Evolutionary conservation across 139 green algal genomes (phyloP), one percentile per base, ranked within the genome.

Genomic region (Eudorina sp.): DNA sequence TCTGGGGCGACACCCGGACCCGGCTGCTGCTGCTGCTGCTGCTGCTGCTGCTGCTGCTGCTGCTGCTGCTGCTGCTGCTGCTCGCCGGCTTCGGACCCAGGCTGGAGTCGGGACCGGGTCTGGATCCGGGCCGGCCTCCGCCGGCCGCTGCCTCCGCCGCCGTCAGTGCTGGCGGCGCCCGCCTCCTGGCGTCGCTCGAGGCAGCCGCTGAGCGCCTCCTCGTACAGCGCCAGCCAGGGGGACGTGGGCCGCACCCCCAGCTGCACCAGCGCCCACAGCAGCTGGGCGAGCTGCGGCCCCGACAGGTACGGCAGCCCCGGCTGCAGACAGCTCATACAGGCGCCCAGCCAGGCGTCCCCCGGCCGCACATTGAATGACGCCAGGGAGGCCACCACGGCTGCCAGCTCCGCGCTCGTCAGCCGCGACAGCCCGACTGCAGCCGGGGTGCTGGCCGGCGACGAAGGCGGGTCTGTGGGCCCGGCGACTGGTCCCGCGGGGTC

Each of bases 241-340:
- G 40, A 55, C 4, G 78, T 85, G 55, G 78, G 78, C 9, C 78
- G 40, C 14, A 85, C 78, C 25, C 78, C 78, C 36, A 85, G 53
- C 78, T 74, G 78, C 55, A 85, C 78, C 78, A 85, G 78, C 4
- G 46, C 78, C 55, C 78, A 75, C 53, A 85, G 78, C 55, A 85
- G 38, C 78, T 36, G 19, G 8, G 58, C 55, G 27, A 85, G 78
- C 25, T 74, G 55, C 55, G 55, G 25, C 1, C 78, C 78, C 9
- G 38, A 21, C 36, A 85, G 78, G 3, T 2, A 14, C 38, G 40
- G 25, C 40, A 85, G 58, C 8, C 55, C 78, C 36, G 58, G 55
- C 55, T 85, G 78, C 78, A 85, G 53, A 29, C 18, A 7, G 78
- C 48, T 68, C 78, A 74, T 85, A 40, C 18, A 34, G 23, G 21